phyloP scores from a whole-genome alignment of 257 asterid species.

The Capsicum pubescens region DNA sequence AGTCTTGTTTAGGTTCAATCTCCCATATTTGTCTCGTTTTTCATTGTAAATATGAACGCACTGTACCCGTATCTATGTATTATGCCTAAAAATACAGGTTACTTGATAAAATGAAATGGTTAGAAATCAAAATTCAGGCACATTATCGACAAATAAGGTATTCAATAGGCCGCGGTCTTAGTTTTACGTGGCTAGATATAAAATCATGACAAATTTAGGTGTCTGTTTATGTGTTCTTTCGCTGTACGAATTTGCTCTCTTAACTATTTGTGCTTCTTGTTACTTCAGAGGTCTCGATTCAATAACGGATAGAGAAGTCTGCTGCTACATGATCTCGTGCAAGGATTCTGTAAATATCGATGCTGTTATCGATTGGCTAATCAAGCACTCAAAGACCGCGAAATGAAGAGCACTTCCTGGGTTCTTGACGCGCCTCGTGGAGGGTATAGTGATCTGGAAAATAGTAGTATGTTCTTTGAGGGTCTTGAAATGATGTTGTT shows the following conservation, averaged over 20 bases:
- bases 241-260: background rate
- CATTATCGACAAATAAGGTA: background rate
- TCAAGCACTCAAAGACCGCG: constrained; percentile 74
- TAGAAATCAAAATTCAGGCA: background rate
- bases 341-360: constrained; percentile 83
- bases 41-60: too few species aligned
- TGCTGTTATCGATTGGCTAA: constrained; percentile 82
- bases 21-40: too few species aligned
- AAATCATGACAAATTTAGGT: background rate
- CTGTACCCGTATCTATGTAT: too few species aligned
- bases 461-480: constrained; percentile 12
- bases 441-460: constrained; percentile 6
- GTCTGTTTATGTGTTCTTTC: background rate
- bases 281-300: constrained; percentile 61
- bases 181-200: background rate
- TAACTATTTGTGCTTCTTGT: background rate
- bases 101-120: background rate
- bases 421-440: background rate
- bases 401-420: constrained; percentile 40
- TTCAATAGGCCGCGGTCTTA: background rate
- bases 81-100: background rate
- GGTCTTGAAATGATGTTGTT: constrained; percentile 2
- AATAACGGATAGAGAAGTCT: constrained; percentile 76
- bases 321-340: constrained; percentile 97
- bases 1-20: too few species aligned